phyloP scores from a whole-genome alignment of 2,329 filamentous ascomycete genomes.

The Ophiocordyceps camponoti-leonardi region DNA sequence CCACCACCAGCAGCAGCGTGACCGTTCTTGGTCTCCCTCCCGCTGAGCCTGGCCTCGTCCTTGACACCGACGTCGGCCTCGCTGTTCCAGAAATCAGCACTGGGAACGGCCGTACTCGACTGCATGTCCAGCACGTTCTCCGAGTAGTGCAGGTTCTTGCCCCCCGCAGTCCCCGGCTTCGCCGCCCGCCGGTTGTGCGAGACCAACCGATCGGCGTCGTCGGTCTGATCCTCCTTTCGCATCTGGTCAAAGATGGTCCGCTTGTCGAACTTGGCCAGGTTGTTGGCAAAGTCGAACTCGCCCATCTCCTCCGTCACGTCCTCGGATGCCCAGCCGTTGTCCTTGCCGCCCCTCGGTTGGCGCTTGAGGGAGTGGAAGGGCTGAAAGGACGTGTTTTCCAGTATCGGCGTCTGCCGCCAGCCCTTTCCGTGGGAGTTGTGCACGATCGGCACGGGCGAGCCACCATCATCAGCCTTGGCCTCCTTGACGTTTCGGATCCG shows the following conservation, averaged over 20 bases:
- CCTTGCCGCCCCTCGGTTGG: slow-evolving; percentile 27
- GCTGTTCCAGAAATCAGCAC: slow-evolving; percentile 52
- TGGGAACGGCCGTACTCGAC: slow-evolving; percentile 16
- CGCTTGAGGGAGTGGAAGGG: slow-evolving; percentile 45
- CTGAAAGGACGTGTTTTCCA: slow-evolving; percentile 44
- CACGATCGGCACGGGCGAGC: slow-evolving; percentile 12
- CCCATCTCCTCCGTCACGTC: slow-evolving; percentile 90
- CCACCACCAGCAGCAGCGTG: slow-evolving; percentile 13
- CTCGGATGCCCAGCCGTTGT: slow-evolving; percentile 89
- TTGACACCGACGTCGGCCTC: slow-evolving; percentile 48
- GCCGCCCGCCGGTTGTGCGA: slow-evolving; percentile 60
- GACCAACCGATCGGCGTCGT: slow-evolving; percentile 82
- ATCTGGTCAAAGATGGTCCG: slow-evolving; percentile 82
- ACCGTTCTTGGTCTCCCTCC: slow-evolving; percentile 31
- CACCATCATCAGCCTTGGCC: slow-evolving; percentile 6
- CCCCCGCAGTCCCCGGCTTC: slow-evolving; percentile 55
- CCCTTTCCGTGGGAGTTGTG: slow-evolving; percentile 26
- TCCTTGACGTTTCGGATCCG: slow-evolving; percentile 15
- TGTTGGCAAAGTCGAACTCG: slow-evolving; percentile 85
- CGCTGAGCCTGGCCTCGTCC: slow-evolving; percentile 27
- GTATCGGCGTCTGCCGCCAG: slow-evolving; percentile 42
- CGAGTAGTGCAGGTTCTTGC: slow-evolving; percentile 80
- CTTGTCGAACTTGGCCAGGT: slow-evolving; percentile 91
- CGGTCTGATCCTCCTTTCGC: slow-evolving; percentile 68
- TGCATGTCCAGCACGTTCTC: slow-evolving; percentile 74